These are phyloP conservation scores for Camelina sativa DNA, from an alignment of 345 rosid species.

Conservation along the genomic window DNA sequence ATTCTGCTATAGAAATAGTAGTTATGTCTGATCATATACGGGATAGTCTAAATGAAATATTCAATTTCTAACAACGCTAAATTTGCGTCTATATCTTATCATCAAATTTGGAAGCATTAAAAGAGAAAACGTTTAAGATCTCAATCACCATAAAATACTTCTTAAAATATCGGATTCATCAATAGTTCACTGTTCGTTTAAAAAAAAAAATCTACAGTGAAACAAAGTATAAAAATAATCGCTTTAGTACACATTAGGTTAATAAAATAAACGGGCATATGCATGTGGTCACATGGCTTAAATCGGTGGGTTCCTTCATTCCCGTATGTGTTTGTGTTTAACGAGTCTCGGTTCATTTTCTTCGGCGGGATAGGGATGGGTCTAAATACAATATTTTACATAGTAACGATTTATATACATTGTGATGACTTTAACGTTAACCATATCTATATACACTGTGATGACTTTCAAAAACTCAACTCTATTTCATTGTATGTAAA, in stretches of 20 bases:
- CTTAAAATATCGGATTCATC: neutral
- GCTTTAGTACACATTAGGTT: slow-evolving; percentile 1
- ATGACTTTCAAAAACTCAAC: neutral
- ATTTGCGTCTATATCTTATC: no score
- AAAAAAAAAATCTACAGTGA: neutral
- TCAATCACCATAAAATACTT: slow-evolving; percentile 12
- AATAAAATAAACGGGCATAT: slow-evolving; percentile 21
- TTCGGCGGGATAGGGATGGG: slow-evolving; percentile 36
- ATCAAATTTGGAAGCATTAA: slow-evolving; percentile 8
- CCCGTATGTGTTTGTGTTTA: slow-evolving; percentile 33
- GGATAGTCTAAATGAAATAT: no score
- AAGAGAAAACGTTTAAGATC: slow-evolving; percentile 27
- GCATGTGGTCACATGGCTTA: slow-evolving; percentile 45
- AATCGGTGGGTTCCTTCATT: slow-evolving; percentile 44
- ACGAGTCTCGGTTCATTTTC: slow-evolving; percentile 37
- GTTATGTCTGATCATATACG: no score
- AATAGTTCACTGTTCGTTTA: neutral
- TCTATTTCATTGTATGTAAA: neutral
- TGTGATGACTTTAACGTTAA: neutral
- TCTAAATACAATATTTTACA: slow-evolving; percentile 6
- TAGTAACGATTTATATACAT: no score
- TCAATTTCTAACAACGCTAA: no score
- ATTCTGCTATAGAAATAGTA: no score
- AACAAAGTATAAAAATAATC: neutral
- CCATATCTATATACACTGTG: neutral